Evolutionary conservation across 805 yeast species (phyloP).

Genomic region (Cyberlindnera xishuangbannaensis): DNA sequence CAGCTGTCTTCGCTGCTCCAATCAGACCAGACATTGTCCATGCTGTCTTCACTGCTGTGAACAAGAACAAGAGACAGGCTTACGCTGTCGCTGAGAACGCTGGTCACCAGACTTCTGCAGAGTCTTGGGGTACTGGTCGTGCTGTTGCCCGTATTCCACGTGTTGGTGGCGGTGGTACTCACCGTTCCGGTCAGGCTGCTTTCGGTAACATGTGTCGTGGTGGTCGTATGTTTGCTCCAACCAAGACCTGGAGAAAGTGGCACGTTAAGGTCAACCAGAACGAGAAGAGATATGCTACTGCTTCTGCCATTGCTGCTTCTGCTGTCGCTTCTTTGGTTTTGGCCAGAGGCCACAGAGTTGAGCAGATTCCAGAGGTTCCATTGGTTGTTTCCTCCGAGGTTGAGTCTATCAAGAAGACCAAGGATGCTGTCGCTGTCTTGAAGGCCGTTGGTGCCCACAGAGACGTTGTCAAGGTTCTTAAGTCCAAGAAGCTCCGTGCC

Average conservation of each 20-base stretch:
- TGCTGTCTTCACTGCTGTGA: conserved; percentile 95
- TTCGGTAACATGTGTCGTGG: conserved; percentile 99
- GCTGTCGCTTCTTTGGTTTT: conserved; percentile 96
- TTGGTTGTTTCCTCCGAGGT: conserved; percentile 91
- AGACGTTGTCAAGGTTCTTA: conserved; percentile 96
- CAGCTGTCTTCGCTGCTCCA: conserved; percentile 99
- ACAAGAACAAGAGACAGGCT: conserved; percentile 99
- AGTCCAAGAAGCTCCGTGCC: conserved; percentile 98
- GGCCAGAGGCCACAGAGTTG: conserved; percentile 99
- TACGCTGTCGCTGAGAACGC: conserved; percentile 99
- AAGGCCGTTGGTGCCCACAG: conserved; percentile 99
- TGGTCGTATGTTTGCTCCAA: conserved; percentile 99
- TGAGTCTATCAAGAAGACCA: conserved; percentile 92
- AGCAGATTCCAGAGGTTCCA: conserved; percentile 97
- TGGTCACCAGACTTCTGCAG: conserved; percentile 99
- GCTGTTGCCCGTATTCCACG: conserved; percentile 99
- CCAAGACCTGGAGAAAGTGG: conserved; percentile 99
- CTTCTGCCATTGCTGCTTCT: conserved; percentile 99
- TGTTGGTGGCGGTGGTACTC: conserved; percentile 99
- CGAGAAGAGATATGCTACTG: conserved; percentile 99
- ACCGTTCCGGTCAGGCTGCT: conserved; percentile 99
- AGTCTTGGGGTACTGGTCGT: conserved; percentile 99
- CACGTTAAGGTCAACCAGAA: conserved; percentile 99
- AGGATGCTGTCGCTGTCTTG: conserved; percentile 96
- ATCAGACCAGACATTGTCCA: conserved; percentile 99